Base-by-base conservation (phyloP, 352 stramenopile genomes). In the Stramenopiles sp. region DNA sequence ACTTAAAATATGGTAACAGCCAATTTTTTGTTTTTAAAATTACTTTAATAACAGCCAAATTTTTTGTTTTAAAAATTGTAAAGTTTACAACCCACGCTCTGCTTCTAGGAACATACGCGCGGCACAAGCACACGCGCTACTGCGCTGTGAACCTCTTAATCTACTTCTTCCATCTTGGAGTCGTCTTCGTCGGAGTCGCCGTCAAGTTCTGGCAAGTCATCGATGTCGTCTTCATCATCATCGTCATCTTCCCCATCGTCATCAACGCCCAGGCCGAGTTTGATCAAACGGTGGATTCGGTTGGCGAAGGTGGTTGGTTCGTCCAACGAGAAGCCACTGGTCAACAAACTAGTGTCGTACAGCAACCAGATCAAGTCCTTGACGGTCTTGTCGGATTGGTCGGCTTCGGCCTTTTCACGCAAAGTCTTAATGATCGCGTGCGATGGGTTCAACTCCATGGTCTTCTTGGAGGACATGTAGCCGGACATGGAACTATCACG, bases 401-500 rank as follows among this genome's bases (percentile, higher is more conserved):
- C 94, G 30, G 92, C 94, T 75, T 98, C 93, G 1, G 94, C 93
- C 88, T 98, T 99, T 78, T 98, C 92, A 75, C 92, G 88, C 71
- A 99, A 88, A 68, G 92, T 93, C 82, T 91, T 93, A 82, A 99
- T 97, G 83, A 99, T 99, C 37, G 94, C 90, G 87, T 99, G 96
- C 74, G 88, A 83, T 4, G 94, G 94, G 89, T 99, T 99, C 87
- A 99, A 95, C 85, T 99, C 96, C 91, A 99, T 97, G 68, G 94
- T 98, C 90, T 99, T 99, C 92, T 98, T 98, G 71, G 93, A 97
- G 37, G 85, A 89, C 96, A 99, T 99, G 92, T 98, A 98, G 37
- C 90, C 85, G 76, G 88, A 96, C 63, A 94, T 96, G 81, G 87
- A 94, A 77, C 88, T 90, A 85, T 99, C 94, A 78, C 95, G 91